Percentiles rank a stretch among this genome's conserved stretches.
Evolutionary conservation across 208 protist genomes (phyloP).

Genomic region (Acanthamoeba sp.): DNA sequence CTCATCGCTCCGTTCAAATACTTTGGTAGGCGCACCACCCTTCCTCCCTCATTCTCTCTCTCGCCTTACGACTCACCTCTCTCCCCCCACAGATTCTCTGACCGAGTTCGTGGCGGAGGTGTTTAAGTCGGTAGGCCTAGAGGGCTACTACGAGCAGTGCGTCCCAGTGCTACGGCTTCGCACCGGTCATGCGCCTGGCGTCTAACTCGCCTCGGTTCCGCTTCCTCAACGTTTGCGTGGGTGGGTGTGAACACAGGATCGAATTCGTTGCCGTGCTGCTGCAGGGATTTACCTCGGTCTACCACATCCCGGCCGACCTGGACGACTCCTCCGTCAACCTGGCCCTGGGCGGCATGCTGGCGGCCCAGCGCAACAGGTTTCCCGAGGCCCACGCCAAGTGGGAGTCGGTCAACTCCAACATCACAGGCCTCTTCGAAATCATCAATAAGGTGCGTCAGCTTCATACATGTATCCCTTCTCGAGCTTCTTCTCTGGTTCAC

Average conservation of each 20-base stretch:
- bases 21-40: not conserved
- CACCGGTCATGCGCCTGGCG: not conserved
- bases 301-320: not conserved
- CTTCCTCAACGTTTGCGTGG: not conserved
- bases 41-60: not conserved
- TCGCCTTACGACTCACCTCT: not conserved
- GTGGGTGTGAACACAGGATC: not conserved
- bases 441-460: slow-evolving; percentile 27
- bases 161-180: not conserved
- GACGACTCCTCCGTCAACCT: slow-evolving; percentile 48
- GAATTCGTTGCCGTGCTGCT: not conserved
- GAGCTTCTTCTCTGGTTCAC: not conserved
- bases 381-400: not conserved
- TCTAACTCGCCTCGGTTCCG: no score
- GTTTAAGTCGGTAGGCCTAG: not conserved
- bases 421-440: slow-evolving; percentile 32
- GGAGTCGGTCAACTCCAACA: slow-evolving; percentile 4
- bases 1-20: not conserved
- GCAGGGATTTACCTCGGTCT: not conserved
- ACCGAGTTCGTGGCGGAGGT: not conserved
- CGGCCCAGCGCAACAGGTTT: not conserved
- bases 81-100: not conserved
- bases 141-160: not conserved
- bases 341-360: slow-evolving; percentile 35
- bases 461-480: no score